Evolutionary conservation across 805 yeast genomes (phyloP).

Genomic region (Monosporozyma yasuniensis): DNA sequence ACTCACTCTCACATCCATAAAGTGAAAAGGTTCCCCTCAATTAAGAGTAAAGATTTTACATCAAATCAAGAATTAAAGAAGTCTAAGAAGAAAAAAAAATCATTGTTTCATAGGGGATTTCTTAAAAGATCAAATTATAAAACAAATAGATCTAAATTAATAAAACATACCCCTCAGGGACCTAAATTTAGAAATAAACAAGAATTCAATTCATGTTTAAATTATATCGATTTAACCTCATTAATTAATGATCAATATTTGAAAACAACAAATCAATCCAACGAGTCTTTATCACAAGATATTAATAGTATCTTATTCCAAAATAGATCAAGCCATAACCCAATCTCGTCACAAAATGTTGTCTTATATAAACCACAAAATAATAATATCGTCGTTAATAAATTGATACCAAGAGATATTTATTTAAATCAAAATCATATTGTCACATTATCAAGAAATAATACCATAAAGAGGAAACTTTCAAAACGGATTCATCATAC

Average conservation of each 20-base stretch:
- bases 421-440: not conserved
- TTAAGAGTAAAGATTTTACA: constrained; percentile 20
- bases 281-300: not conserved
- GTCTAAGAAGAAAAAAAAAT: constrained; percentile 9
- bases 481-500: not conserved
- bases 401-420: constrained; percentile 2
- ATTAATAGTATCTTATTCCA: not conserved
- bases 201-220: constrained; percentile 3
- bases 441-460: not conserved
- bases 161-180: not conserved
- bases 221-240: constrained; percentile 2
- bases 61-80: constrained; percentile 12
- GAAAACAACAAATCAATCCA: not conserved
- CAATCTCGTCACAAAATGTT: constrained; percentile 6
- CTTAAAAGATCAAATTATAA: constrained; percentile 8
- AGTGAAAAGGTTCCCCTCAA: constrained; percentile 7
- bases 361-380: constrained; percentile 5
- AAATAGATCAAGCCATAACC: not conserved
- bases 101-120: constrained; percentile 25
- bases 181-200: not conserved
- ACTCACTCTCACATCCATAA: too few relatives aligned
- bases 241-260: not conserved
- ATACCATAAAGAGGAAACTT: not conserved
- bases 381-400: constrained; percentile 1
- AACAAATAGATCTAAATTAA: not conserved